phyloP scores from a whole-genome alignment of 345 rosid genomes.

The Melaleuca alternifolia region DNA sequence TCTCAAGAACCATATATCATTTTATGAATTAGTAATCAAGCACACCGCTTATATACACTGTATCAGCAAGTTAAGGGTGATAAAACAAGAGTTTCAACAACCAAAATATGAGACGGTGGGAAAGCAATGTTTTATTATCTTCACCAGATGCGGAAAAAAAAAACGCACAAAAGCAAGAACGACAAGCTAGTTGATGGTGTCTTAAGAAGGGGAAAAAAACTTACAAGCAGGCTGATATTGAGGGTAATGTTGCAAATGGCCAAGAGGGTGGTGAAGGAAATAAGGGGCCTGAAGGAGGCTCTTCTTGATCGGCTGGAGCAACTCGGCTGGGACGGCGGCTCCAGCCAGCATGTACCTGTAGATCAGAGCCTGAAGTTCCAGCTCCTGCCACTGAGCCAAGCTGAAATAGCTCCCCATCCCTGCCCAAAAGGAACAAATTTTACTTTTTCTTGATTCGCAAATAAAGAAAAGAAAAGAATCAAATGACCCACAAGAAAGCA shows the following conservation, averaged over 20 bases:
- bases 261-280: slow-evolving; percentile 51
- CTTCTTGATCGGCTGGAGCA: slow-evolving; percentile 79
- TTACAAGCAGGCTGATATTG: slow-evolving; percentile 72
- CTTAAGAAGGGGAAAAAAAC: slow-evolving; percentile 5
- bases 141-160: neutral
- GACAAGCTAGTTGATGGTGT: neutral
- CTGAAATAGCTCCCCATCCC: slow-evolving; percentile 80
- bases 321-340: slow-evolving; percentile 77
- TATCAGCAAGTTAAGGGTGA: neutral
- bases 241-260: slow-evolving; percentile 22
- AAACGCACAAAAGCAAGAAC: neutral
- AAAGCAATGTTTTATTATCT: neutral
- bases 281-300: slow-evolving; percentile 53
- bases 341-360: slow-evolving; percentile 91
- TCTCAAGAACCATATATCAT: neutral
- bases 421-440: slow-evolving; percentile 3
- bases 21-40: neutral
- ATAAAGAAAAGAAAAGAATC: neutral
- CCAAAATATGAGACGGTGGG: neutral
- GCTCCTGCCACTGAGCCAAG: slow-evolving; percentile 86
- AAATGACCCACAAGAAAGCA: neutral
- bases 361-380: slow-evolving; percentile 91
- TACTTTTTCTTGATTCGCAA: neutral
- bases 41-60: neutral
- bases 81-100: neutral